Evolutionary conservation across 2,329 filamentous ascomycete genomes (phyloP).

Genomic region (Xylaria sp.): DNA sequence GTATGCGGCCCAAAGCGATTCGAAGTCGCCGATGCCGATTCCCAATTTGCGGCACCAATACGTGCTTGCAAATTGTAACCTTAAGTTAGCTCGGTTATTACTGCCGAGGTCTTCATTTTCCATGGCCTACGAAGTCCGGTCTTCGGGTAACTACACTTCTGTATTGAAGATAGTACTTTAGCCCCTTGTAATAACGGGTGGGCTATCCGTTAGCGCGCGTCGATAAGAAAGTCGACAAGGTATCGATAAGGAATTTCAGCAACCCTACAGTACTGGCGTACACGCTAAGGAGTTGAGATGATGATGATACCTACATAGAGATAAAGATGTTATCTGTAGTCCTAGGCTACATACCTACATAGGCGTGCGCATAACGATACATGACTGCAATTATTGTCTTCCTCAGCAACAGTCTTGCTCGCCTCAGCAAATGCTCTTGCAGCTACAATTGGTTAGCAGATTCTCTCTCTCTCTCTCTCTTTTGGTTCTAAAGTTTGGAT

Average conservation of each 20-base stretch:
- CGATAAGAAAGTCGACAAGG: conserved; percentile 43
- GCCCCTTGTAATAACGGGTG: not conserved
- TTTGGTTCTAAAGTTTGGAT: not conserved
- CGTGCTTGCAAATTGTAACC: not conserved
- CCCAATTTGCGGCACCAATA: no score
- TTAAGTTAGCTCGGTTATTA: not conserved
- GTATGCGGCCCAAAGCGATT: no score
- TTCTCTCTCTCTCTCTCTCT: not conserved
- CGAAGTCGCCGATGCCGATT: no score
- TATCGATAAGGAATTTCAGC: conserved; percentile 47
- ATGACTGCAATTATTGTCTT: not conserved
- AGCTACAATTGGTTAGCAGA: conserved; percentile 15
- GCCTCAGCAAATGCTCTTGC: not conserved
- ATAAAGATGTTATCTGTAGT: not conserved
- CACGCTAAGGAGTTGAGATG: not conserved
- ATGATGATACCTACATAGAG: not conserved
- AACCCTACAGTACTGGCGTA: conserved; percentile 32
- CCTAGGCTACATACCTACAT: no score
- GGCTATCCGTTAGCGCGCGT: conserved; percentile 40
- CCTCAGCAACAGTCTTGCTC: not conserved
- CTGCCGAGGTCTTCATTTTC: not conserved
- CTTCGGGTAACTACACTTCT: not conserved
- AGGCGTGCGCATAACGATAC: not conserved
- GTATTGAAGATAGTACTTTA: not conserved
- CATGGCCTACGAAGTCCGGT: not conserved